phyloP scores from a whole-genome alignment of 192 early-diverging fungal species.

The Podila minutissima region DNA sequence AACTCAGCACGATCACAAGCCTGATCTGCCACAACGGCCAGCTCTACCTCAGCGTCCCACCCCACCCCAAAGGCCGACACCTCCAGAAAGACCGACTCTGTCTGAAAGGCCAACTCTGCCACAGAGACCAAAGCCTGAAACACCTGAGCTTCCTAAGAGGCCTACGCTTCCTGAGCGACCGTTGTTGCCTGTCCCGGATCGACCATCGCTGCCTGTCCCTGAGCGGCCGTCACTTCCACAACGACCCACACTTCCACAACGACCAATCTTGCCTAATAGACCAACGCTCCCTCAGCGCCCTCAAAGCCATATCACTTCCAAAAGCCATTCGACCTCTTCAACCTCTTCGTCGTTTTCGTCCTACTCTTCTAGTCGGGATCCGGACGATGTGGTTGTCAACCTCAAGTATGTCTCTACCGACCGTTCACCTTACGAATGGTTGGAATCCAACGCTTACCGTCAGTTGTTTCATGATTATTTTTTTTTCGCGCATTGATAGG shows the following conservation, averaged over 20 bases:
- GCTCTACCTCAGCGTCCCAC: neutral
- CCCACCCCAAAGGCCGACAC: neutral
- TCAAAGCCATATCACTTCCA: neutral
- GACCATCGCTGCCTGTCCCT: no score
- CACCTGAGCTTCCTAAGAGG: neutral
- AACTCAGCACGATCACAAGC: neutral
- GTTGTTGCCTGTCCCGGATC: no score
- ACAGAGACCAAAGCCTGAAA: neutral
- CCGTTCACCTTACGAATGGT: neutral
- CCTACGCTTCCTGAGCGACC: neutral
- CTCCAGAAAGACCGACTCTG: neutral
- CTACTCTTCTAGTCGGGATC: neutral
- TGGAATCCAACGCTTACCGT: neutral
- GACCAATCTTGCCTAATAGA: slow-evolving; percentile 2
- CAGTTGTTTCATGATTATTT: neutral
- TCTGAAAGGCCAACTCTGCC: neutral
- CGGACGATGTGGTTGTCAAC: slow-evolving; percentile 1
- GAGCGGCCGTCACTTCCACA: slow-evolving; percentile 17
- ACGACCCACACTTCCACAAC: slow-evolving; percentile 17
- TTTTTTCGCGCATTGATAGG: neutral
- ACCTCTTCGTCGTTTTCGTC: slow-evolving; percentile 10
- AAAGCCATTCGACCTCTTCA: neutral
- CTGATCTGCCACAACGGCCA: neutral
- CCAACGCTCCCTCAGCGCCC: slow-evolving; percentile 12
- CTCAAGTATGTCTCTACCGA: neutral